phyloP scores from a whole-genome alignment of 148 eudicot genomes.

The Camellia lanceoleosa region DNA sequence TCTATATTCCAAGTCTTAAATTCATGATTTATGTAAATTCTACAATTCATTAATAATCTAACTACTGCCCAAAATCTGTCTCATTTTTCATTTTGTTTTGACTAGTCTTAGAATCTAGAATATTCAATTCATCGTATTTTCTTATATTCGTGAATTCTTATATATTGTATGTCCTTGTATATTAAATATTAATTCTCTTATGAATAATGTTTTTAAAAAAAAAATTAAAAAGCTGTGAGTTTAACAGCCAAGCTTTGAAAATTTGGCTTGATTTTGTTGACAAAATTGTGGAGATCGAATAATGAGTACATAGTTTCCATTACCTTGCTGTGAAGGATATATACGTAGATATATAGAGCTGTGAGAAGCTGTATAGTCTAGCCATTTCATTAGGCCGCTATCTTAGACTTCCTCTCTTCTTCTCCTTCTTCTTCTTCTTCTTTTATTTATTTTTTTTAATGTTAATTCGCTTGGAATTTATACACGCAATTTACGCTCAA shows the following conservation, averaged over 20 bases:
- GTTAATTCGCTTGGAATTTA: too few species aligned
- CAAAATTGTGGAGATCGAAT: neutral
- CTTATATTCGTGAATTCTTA: neutral
- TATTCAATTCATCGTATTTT: too few species aligned
- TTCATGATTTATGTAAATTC: too few species aligned
- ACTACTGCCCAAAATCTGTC: too few species aligned
- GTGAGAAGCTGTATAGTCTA: neutral
- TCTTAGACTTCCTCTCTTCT: neutral
- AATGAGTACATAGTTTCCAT: neutral
- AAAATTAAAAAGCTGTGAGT: too few species aligned
- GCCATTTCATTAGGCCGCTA: neutral
- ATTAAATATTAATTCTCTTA: neutral
- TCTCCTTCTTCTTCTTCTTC: too few species aligned
- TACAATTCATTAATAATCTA: too few species aligned
- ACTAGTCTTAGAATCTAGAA: too few species aligned
- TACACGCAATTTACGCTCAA: too few species aligned
- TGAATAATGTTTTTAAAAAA: too few species aligned
- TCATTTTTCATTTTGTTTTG: too few species aligned
- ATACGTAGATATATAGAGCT: neutral
- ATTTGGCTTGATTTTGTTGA: constrained; percentile 11
- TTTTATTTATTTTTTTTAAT: too few species aligned
- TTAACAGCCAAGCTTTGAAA: neutral
- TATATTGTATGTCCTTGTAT: neutral
- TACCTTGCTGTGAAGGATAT: constrained; percentile 3
- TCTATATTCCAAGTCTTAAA: neutral